A percentile compares a stretch with the other conserved stretches of the same genome.
These are phyloP conservation scores for Ogataea nakhonphanomensis DNA, from an alignment of 805 yeast species.

Conservation along the genomic window DNA sequence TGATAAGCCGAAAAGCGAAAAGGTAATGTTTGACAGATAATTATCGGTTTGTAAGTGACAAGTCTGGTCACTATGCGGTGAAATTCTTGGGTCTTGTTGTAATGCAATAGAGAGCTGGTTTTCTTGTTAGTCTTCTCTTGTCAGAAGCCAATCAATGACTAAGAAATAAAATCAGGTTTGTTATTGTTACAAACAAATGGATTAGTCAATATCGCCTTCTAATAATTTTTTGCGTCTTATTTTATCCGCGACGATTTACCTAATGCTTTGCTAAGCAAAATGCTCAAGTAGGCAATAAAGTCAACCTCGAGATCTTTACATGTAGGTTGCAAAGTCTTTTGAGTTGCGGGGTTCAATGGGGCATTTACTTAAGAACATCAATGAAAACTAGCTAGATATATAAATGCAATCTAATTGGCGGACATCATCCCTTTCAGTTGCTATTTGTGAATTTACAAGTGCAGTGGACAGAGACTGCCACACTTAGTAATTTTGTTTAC, in stretches of 20 bases:
- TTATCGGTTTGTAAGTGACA: slow-evolving; percentile 1
- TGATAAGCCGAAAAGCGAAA: slow-evolving; percentile 1
- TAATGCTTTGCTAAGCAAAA: background rate
- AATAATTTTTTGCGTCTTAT: slow-evolving; percentile 1
- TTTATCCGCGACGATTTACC: background rate
- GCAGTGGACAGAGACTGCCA: too few species aligned
- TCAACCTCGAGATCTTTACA: too few species aligned
- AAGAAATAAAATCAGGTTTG: background rate
- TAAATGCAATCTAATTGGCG: too few species aligned
- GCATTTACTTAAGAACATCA: too few species aligned
- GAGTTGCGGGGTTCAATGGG: too few species aligned
- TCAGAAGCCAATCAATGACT: background rate
- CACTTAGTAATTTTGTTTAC: too few species aligned
- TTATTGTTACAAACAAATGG: slow-evolving; percentile 5
- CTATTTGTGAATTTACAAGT: too few species aligned
- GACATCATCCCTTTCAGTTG: too few species aligned
- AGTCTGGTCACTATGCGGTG: background rate
- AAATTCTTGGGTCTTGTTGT: background rate
- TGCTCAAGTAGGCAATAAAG: too few species aligned
- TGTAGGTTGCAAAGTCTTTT: too few species aligned
- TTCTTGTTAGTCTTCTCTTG: background rate
- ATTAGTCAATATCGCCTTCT: slow-evolving; percentile 11
- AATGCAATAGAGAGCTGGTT: slow-evolving; percentile 1
- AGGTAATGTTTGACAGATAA: slow-evolving; percentile 1
- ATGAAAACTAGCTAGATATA: too few species aligned